Evolutionary conservation across 495 filamentous ascomycete species (phyloP), one percentile per base, ranked within the genome.

Genomic region (Trichoderma orchidacearum): DNA sequence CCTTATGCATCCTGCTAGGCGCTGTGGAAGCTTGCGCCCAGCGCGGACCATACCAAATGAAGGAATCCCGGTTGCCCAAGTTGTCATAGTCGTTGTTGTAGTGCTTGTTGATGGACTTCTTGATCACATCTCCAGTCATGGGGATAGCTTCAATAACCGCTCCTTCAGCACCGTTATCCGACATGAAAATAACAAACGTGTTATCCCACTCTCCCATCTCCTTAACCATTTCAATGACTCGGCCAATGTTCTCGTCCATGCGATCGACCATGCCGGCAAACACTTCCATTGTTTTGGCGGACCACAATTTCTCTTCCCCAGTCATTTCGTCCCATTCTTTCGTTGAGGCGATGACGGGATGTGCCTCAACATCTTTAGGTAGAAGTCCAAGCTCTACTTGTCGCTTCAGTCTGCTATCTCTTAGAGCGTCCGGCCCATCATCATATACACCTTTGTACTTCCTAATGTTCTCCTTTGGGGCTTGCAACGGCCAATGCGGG

Each of bases 211-310:
- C 81, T 51, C 72, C 77, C 25, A 75, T 83, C 13, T 71, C 64
- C 41, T 76, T 68, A 7, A 83, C 68, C 57, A 81, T 80, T 27
- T 76, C 65, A 54, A 82, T 70, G 1, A 83, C 76, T 56, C 76
- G 77, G 36, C 80, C 80, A 18, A 85, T 77, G 55, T 85, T 83
- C 31, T 68, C 59, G 59, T 84, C 82, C 57, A 83, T 83, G 56
- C 72, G 72, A 56, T 84, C 79, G 1, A 84, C 81, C 81, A 85
- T 85, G 0, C 72, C 81, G 0, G 81, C 82, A 60, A 79, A 84
- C 15, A 62, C 61, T 62, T 83, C 83, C 80, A 85, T 83, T 0
- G 75, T 74, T 29, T 54, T 53, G 17, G 41, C 35, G 0, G 53
- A 55, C 29, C 31, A 27, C 12, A 15, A 15, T 34, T 62, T 56